Percentiles rank a stretch among this genome's conserved stretches.
These are phyloP conservation scores for Quercus suber DNA, from an alignment of 306 rosid genomes.

Conservation along the genomic window DNA sequence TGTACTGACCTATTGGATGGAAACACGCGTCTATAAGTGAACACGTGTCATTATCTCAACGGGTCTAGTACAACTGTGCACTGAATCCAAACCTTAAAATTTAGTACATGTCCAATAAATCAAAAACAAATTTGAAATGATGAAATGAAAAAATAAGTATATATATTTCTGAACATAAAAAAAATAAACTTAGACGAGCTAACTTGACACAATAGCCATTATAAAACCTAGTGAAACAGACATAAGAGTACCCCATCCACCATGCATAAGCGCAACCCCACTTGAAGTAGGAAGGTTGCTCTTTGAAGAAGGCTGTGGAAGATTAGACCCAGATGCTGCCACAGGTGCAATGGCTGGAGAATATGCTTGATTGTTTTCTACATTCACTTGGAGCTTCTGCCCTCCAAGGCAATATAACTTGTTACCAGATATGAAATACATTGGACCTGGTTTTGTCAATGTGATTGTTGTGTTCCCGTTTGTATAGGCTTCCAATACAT, in stretches of 20 bases:
- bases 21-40: too few relatives aligned
- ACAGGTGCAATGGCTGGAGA: conserved; percentile 51
- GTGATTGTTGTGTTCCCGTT: conserved; percentile 74
- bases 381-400: conserved; percentile 65
- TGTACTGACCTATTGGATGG: too few relatives aligned
- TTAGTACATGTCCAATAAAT: too few relatives aligned
- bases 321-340: conserved; percentile 15
- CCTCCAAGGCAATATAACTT: conserved; percentile 80
- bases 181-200: background rate
- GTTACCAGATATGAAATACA: conserved; percentile 68
- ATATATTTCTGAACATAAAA: background rate
- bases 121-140: background rate
- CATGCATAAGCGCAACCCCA: conserved; percentile 12
- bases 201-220: conserved; percentile 7
- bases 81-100: too few relatives aligned
- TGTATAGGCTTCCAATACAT: conserved; percentile 32
- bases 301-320: conserved; percentile 47
- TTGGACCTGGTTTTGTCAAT: conserved; percentile 56
- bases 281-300: conserved; percentile 40
- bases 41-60: too few relatives aligned
- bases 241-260: background rate
- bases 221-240: background rate
- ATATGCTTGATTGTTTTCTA: conserved; percentile 27
- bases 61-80: too few relatives aligned
- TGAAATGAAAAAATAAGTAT: background rate